Base-by-base conservation (phyloP, 257 asterid genomes). In the Eucommia ulmoides region DNA sequence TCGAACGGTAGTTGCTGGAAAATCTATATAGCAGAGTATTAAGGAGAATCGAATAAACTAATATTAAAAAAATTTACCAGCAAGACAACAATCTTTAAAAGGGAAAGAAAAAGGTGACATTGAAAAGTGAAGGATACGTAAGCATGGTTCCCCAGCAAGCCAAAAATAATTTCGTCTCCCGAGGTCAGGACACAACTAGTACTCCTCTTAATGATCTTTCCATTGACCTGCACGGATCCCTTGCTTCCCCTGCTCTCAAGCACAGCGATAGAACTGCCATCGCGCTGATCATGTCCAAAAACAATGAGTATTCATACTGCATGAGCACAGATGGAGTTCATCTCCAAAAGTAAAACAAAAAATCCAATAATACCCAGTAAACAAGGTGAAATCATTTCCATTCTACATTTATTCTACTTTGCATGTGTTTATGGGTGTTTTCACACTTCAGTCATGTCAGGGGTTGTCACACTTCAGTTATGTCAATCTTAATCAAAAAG, bases 91-190 rank as follows among this genome's bases (percentile, higher is more conserved):
- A 7, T n/a, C 12, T 26, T 12, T 4, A 26, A 26, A 38, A 8
- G n/a, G n/a, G n/a, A 38, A 38, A 38, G 45, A 38, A 38, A 6
- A 38, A 15, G n/a, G 45, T 5, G n/a, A 3, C n/a, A 38, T n/a
- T n/a, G n/a, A n/a, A n/a, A n/a, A n/a, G n/a, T n/a, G 41, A 50
- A 80, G 86, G 93, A 86, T 86, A 86, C 96, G 63, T 83, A 86
- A 67, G 93, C 82, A 78, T 76, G 88, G 60, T 54, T 76, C 49
- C 89, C 93, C 19, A 50, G 75, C 65, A 65, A 58, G 45, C 96
- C 96, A 49, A 86, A 86, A 49, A 72, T 74, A 75, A 86, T 60
- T 61, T 77, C 96, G 65, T 86, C 96, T 55, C 96, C 96, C n/a
- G 96, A 86, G 53, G 60, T 69, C 56, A 86, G 94, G 47, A 70